Base-by-base conservation (phyloP, 768 basidiomycete species). In the Mycena rosella region DNA sequence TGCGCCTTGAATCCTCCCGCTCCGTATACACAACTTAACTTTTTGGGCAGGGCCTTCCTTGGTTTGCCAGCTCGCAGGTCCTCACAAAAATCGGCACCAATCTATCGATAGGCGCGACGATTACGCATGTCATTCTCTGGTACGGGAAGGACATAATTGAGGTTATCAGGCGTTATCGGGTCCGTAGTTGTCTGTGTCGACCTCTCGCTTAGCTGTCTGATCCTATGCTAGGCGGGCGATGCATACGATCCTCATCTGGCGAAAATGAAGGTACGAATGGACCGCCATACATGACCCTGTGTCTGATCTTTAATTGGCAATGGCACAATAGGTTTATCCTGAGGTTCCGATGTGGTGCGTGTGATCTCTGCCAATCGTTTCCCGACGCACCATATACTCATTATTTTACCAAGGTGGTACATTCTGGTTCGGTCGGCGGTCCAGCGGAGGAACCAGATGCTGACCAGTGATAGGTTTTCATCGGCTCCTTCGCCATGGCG, bases 241-340 rank as follows among this genome's bases (percentile, higher is more conserved):
- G 77, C 52, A 42, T 80, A 84, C 30, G 88, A 89, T 70, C 85
- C 86, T 42, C 89, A 89, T 75, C 82, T 85, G 42, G 79, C 78
- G 20, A 84, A 87, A 73, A 89, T 89, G 88, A 82, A 82, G 76
- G 79, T 76, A 17, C n/a, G n/a, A n/a, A n/a, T n/a, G n/a, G n/a
- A n/a, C n/a, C n/a, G n/a, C n/a, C n/a, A n/a, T n/a, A n/a, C n/a
- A n/a, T n/a, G n/a, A n/a, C n/a, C n/a, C n/a, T n/a, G n/a, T n/a
- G n/a, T n/a, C n/a, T n/a, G n/a, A n/a, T n/a, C n/a, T n/a, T n/a
- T n/a, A n/a, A n/a, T n/a, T n/a, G n/a, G n/a, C n/a, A n/a, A n/a
- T 8, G 72, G 72, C 26, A 74, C 27, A 65, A 47, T 69, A 75
- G 73, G 75, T 75, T 15, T 80, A 79, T 62, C 69, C 67, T 0